Evolutionary conservation across 352 stramenopile genomes (phyloP), one percentile per base, ranked within the genome.

Genomic region (Phytophthora ramorum): DNA sequence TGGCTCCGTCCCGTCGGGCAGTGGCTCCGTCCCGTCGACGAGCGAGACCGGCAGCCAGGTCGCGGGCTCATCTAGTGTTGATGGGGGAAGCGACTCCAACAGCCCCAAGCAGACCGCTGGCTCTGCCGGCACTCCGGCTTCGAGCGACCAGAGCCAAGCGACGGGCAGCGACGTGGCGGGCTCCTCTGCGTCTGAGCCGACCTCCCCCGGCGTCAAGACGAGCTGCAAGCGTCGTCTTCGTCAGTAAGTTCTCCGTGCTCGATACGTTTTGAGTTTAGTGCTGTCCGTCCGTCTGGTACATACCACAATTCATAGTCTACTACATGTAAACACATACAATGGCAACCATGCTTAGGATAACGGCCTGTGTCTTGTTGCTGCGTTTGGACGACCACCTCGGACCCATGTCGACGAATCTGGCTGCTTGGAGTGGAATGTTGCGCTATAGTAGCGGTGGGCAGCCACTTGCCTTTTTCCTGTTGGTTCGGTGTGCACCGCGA

Each of bases 211-310:
- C 22, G 51, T 50, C 4, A 50, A 46, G 10, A 59, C 40, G 35
- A 59, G 62, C 55, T 71, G 63, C 63, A 71, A 71, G 50, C 56
- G 56, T 19, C 63, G 63, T 58, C 49, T 66, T 6, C 58, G 58
- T 16, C 51, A 60, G 24, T 68, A 68, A 62, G 34, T 56, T 49
- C 45, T 35, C n/a, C n/a, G n/a, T n/a, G n/a, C 51, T 40, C 40
- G 17, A 37, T 28, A 28, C 24, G 24, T 14, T 14, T 10, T 41
- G 28, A 30, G 47, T 54, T 28, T 54, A 19, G 32, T 37, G 32
- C 32, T 37, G 32, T 37, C 32, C 7, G 7, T 7, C 7, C 10
- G 32, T 9, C n/a, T 37, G 24, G 24, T 28, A 28, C n/a, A n/a
- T n/a, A n/a, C n/a, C n/a, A n/a, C n/a, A n/a, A n/a, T n/a, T n/a